These are phyloP conservation scores for Aspergillus pseudoviridinutans DNA, from an alignment of 2,329 filamentous ascomycete genomes.

Conservation along the genomic window DNA sequence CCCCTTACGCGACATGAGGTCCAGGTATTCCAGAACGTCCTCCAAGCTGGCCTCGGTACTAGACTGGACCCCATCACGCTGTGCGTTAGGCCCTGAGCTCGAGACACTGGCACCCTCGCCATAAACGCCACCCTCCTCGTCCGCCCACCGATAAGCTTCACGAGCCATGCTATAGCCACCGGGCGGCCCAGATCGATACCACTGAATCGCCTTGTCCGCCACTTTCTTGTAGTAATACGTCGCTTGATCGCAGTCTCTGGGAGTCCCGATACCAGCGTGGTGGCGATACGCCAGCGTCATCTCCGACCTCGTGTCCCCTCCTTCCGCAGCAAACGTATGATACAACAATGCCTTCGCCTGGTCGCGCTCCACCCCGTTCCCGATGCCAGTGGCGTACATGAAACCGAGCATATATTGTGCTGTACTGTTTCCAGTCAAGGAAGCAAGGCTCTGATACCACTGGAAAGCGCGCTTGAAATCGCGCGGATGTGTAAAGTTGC, in stretches of 20 bases:
- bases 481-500: conserved; percentile 83
- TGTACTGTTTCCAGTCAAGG: conserved; percentile 76
- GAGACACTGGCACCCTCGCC: conserved; percentile 90
- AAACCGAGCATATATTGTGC: conserved; percentile 95
- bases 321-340: conserved; percentile 86
- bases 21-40: conserved; percentile 90
- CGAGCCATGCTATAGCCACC: conserved; percentile 74
- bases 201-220: conserved; percentile 85
- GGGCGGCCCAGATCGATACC: conserved; percentile 84
- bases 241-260: conserved; percentile 79
- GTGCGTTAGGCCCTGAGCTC: conserved; percentile 79
- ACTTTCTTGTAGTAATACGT: conserved; percentile 88
- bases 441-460: conserved; percentile 75
- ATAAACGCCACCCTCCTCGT: conserved; percentile 88
- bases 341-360: conserved; percentile 91
- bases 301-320: conserved; percentile 77
- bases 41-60: conserved; percentile 83
- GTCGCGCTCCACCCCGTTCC: conserved; percentile 72
- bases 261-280: conserved; percentile 77
- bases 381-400: conserved; percentile 92
- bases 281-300: conserved; percentile 92
- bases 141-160: conserved; percentile 80
- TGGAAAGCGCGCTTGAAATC: conserved; percentile 76
- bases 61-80: conserved; percentile 67
- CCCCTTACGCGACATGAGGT: conserved; percentile 84